These are phyloP conservation scores for Xylaria venustula DNA, from an alignment of 495 filamentous ascomycete genomes.

Conservation along the genomic window DNA sequence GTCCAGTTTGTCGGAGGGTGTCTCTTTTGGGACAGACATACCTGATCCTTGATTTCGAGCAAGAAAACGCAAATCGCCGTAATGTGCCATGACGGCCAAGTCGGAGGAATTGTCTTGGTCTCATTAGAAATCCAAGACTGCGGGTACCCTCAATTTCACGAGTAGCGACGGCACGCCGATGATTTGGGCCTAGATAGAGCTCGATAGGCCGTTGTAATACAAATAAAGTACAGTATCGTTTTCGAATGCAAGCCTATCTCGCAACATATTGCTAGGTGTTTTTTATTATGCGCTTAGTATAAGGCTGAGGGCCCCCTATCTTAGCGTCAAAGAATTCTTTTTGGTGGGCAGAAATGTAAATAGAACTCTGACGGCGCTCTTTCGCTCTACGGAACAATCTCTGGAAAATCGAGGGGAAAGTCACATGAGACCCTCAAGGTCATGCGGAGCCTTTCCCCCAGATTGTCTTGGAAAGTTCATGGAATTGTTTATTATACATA, in stretches of 20 bases:
- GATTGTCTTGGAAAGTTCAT: background rate
- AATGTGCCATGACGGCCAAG: conserved; percentile 2
- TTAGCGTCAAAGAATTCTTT: background rate
- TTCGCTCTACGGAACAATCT: too few relatives aligned
- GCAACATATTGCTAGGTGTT: background rate
- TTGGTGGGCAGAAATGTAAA: background rate
- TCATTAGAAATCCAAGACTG: background rate
- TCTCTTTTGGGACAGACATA: background rate
- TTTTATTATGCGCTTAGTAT: background rate
- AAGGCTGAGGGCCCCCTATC: background rate
- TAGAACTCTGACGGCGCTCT: too few relatives aligned
- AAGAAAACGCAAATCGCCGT: background rate
- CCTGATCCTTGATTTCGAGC: conserved; percentile 3
- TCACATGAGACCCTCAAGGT: background rate
- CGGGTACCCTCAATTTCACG: background rate
- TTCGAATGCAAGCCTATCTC: background rate
- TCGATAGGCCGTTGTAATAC: background rate
- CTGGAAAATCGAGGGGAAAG: background rate
- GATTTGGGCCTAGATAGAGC: too few relatives aligned
- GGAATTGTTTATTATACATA: background rate
- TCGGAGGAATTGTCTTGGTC: background rate
- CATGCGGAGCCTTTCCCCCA: background rate
- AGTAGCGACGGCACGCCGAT: too few relatives aligned
- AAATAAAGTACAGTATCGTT: background rate
- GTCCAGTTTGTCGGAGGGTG: background rate